Evolutionary conservation across 2,329 filamentous ascomycete species (phyloP).

Genomic region (Fusarium tricinctum): DNA sequence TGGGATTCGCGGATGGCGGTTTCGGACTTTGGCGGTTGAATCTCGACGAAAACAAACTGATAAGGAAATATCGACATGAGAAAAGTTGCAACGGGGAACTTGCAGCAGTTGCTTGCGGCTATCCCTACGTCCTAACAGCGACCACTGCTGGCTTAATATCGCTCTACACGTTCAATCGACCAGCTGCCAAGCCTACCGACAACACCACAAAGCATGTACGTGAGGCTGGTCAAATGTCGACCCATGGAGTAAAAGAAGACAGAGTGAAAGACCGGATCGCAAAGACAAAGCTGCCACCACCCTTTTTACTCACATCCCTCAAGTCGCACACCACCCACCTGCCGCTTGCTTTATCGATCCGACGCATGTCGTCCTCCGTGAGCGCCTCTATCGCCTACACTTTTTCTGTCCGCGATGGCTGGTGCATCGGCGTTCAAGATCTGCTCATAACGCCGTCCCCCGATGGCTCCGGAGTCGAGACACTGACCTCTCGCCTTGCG

Average conservation of each 20-base stretch:
- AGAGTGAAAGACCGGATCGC: neutral
- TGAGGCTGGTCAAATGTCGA: conserved; percentile 2
- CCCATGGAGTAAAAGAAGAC: conserved; percentile 1
- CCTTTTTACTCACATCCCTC: conserved; percentile 77
- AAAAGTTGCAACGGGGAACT: conserved; percentile 75
- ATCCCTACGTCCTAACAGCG: conserved; percentile 84
- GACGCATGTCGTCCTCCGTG: conserved; percentile 73
- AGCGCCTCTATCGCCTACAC: conserved; percentile 91
- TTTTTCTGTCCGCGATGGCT: conserved; percentile 81
- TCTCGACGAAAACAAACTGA: conserved; percentile 59
- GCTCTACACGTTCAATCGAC: conserved; percentile 75
- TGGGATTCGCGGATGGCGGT: conserved; percentile 80
- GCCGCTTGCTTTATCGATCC: conserved; percentile 85
- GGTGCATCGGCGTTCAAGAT: conserved; percentile 94
- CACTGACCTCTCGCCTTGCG: conserved; percentile 56
- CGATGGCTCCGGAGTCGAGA: conserved; percentile 48
- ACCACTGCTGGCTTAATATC: conserved; percentile 81
- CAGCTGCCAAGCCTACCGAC: conserved; percentile 21
- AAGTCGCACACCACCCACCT: conserved; percentile 83
- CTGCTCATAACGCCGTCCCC: conserved; percentile 69
- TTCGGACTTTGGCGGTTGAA: conserved; percentile 78
- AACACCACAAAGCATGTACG: conserved; percentile 11
- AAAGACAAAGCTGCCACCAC: conserved; percentile 41
- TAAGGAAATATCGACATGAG: conserved; percentile 69
- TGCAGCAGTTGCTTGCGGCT: conserved; percentile 77